These are phyloP conservation scores for Cytospora chrysosperma DNA, from an alignment of 2,329 filamentous ascomycete genomes.

Conservation along the genomic window DNA sequence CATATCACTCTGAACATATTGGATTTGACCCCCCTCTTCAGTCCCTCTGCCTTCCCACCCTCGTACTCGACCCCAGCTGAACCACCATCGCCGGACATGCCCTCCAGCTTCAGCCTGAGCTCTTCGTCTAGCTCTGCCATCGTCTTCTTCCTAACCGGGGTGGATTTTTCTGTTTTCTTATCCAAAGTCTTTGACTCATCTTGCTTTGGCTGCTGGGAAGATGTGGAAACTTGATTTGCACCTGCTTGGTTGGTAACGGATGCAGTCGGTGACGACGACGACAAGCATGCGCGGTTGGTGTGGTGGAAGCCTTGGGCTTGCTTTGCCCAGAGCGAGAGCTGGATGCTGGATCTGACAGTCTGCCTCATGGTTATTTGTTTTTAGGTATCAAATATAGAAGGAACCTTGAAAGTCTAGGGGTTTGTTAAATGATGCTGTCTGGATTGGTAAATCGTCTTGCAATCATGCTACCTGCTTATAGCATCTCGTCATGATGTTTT, in stretches of 20 bases:
- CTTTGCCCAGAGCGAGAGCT: not conserved
- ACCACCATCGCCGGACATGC: constrained; percentile 67
- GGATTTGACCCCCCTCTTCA: constrained; percentile 71
- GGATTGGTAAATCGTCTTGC: not conserved
- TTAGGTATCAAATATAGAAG: no score
- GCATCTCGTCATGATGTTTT: not conserved
- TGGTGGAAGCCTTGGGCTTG: constrained; percentile 1
- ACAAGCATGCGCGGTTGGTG: not conserved
- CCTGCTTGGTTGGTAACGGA: not conserved
- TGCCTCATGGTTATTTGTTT: not conserved
- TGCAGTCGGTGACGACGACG: not conserved
- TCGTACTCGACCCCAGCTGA: constrained; percentile 72
- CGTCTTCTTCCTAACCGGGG: constrained; percentile 46
- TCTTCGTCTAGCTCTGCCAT: constrained; percentile 66
- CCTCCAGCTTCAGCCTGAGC: constrained; percentile 63
- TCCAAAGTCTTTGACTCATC: not conserved
- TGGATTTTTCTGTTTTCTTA: not conserved
- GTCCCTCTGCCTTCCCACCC: constrained; percentile 66
- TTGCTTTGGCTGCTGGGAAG: not conserved
- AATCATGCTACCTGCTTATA: no score
- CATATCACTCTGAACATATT: constrained; percentile 77
- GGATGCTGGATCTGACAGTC: not conserved
- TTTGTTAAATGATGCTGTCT: not conserved
- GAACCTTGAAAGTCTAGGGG: not conserved
- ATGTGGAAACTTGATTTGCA: not conserved